A percentile compares a stretch with the other conserved stretches of the same genome.
These are phyloP conservation scores for Proteromonas lacertae DNA, from an alignment of 352 stramenopile genomes.

Conservation along the genomic window DNA sequence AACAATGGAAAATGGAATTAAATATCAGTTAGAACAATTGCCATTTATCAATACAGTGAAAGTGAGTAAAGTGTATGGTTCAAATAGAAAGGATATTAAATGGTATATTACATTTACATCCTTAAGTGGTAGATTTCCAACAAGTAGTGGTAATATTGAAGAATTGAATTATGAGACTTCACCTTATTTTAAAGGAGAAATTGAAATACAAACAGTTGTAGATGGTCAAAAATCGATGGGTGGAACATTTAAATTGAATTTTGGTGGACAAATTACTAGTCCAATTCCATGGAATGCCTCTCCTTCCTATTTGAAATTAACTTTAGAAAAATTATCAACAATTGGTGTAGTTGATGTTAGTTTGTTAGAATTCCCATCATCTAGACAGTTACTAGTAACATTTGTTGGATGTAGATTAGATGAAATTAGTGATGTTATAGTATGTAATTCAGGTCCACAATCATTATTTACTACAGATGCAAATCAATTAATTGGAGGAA, in stretches of 20 bases:
- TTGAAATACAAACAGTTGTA: too few species aligned
- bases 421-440: too few species aligned
- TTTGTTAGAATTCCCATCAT: too few species aligned
- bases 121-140: constrained; percentile 58
- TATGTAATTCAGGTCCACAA: too few species aligned
- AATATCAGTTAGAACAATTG: constrained; percentile 48
- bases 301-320: constrained; percentile 11
- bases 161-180: too few species aligned
- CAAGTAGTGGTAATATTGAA: constrained; percentile 1
- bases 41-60: constrained; percentile 53
- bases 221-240: too few species aligned
- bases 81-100: constrained; percentile 37
- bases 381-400: too few species aligned
- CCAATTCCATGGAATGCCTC: constrained; percentile 19
- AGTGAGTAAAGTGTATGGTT: constrained; percentile 32
- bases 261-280: constrained; percentile 18
- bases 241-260: too few species aligned
- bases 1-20: constrained; percentile 55
- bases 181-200: too few species aligned
- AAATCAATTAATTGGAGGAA: too few species aligned
- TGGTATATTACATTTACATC: constrained; percentile 65
- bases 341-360: constrained; percentile 22
- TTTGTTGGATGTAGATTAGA: too few species aligned
- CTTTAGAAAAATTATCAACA: constrained; percentile 24
- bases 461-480: too few species aligned